phyloP scores from a whole-genome alignment of 495 filamentous ascomycete species.

The Tuber microsphaerosporum region DNA sequence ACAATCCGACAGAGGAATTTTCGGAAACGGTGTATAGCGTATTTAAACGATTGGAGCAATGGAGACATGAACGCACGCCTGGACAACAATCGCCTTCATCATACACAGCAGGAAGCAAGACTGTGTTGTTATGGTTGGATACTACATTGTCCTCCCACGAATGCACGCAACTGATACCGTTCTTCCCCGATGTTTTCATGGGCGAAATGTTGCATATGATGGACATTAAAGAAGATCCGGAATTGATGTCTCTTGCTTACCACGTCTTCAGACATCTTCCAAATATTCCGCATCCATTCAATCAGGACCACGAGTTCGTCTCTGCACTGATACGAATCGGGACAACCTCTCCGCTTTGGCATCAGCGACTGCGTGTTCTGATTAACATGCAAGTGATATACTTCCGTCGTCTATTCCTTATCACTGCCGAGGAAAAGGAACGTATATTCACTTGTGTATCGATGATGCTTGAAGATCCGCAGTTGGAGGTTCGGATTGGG shows the following conservation, averaged over 20 bases:
- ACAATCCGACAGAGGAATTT: conserved; percentile 69
- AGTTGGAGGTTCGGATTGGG: conserved; percentile 91
- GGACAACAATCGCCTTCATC: conserved; percentile 88
- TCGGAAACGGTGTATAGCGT: conserved; percentile 62
- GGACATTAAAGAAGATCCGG: conserved; percentile 98
- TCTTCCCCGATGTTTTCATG: conserved; percentile 84
- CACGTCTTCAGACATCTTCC: conserved; percentile 95
- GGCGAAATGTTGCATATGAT: conserved; percentile 97
- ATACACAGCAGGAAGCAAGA: conserved; percentile 95
- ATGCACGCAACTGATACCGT: conserved; percentile 81
- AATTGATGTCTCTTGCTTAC: conserved; percentile 89
- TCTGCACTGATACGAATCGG: conserved; percentile 81
- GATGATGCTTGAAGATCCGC: conserved; percentile 83
- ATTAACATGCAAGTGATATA: conserved; percentile 99
- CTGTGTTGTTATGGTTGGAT: conserved; percentile 90
- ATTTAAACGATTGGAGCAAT: conserved; percentile 74
- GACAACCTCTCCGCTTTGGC: conserved; percentile 79
- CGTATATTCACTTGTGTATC: conserved; percentile 81
- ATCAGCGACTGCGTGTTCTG: conserved; percentile 89
- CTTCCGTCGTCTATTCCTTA: conserved; percentile 94
- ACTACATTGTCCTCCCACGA: conserved; percentile 82
- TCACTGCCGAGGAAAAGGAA: conserved; percentile 65
- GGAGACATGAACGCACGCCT: conserved; percentile 74
- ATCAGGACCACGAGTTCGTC: conserved; percentile 78
- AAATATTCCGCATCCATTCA: conserved; percentile 85